Percentiles rank a stretch among this genome's conserved stretches.
phyloP scores from a whole-genome alignment of 345 rosid species.

The Anacardium occidentale region DNA sequence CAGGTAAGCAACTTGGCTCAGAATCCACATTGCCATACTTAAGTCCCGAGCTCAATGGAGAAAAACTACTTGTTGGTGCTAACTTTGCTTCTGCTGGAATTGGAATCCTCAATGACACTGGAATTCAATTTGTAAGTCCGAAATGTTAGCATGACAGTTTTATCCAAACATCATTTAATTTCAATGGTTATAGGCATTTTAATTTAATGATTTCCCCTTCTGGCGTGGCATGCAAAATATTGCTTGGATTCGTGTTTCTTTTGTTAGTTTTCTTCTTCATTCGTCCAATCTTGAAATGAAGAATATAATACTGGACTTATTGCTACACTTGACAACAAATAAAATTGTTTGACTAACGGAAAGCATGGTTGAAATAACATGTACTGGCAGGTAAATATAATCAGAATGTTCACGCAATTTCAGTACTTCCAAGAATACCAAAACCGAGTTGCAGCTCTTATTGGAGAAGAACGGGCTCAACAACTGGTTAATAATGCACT shows the following conservation, averaged over 20 bases:
- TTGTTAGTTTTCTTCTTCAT: no score
- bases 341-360: no score
- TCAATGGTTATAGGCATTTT: no score
- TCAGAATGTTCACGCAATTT: conserved; percentile 55
- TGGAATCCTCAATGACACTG: conserved; percentile 65
- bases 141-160: no score
- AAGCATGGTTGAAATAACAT: no score
- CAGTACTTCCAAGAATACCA: conserved; percentile 61
- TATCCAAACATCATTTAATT: no score
- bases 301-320: no score
- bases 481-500: conserved; percentile 51
- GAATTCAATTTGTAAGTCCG: conserved; percentile 49
- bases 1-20: conserved; percentile 58
- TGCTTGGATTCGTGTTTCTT: no score
- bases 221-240: no score
- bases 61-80: conserved; percentile 60
- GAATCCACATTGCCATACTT: conserved; percentile 65
- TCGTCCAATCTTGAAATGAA: no score
- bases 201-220: no score
- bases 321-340: no score
- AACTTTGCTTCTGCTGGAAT: conserved; percentile 92
- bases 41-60: conserved; percentile 59
- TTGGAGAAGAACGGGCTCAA: conserved; percentile 42
- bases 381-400: conserved; percentile 51
- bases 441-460: conserved; percentile 44